Base-by-base conservation (phyloP, 2,329 filamentous ascomycete species). In the Monosporascus sp. region DNA sequence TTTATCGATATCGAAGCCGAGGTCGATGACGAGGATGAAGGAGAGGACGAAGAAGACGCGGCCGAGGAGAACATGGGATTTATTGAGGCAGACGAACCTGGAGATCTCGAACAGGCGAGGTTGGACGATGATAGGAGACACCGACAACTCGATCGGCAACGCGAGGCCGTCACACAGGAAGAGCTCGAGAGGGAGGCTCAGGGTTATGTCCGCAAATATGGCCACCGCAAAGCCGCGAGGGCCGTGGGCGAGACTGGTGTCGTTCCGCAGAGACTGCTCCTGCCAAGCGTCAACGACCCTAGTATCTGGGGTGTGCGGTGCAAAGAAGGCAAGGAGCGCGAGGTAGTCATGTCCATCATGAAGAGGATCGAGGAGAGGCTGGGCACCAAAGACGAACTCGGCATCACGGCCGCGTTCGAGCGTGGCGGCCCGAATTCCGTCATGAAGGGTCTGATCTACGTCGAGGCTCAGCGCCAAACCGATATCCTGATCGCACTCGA, bases 1-100 rank as follows among this genome's bases (percentile, higher is more conserved):
- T 97, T 97, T 83, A 86, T 99, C 74, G 94, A 99, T 84, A 90
- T 93, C 66, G 94, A 99, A 78, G 94, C 94, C 70, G 94, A 97
- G 74, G 94, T 99, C 62, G 94, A 97, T 67, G 94, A 96, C 59
- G 91, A 96, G 63, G 91, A 96, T 63, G 89, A 90, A 61, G 87
- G 82, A 60, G 89, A 89, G 57, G 90, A 96, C 59, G 90, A 95
- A 50, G 93, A 97, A 62, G 90, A 95, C 62, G 91, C 96, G 51
- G 85, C 89, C 54, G 86, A 91, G 62, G 90, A 87, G 61, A 84
- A 86, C 50, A 90, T 90, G 53, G 88, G 89, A 60, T 90, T 94
- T 68, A 91, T 91, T 67, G 89, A 90, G 60, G 89, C 96, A 69
- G 89, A 89, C 58, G 91, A 97, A 68, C 90, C 90, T 7, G 92